These are phyloP conservation scores for Cardamine resedifolia DNA, from an alignment of 345 rosid species.

Conservation along the genomic window DNA sequence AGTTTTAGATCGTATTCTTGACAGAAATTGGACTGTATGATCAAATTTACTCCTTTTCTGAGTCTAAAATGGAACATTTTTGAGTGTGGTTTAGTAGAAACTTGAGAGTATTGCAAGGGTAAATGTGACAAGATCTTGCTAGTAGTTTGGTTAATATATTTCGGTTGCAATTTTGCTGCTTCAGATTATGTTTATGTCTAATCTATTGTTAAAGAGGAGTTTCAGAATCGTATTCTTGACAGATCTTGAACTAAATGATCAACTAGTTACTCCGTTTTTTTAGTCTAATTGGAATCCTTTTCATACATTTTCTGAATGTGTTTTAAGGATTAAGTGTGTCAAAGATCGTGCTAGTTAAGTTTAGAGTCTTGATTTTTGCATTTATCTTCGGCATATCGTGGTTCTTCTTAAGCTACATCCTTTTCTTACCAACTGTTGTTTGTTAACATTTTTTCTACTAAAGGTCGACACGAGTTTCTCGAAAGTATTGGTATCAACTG, in stretches of 20 bases:
- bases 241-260: neutral
- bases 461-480: constrained; percentile 80
- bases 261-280: neutral
- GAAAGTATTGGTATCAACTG: constrained; percentile 68
- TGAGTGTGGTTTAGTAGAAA: neutral
- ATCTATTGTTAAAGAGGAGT: neutral
- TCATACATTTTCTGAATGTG: neutral
- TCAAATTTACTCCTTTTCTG: no score
- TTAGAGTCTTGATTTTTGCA: no score
- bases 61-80: neutral
- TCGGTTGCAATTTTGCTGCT: neutral
- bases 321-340: neutral
- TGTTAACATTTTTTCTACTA: neutral
- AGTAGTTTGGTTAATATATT: neutral
- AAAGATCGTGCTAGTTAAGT: no score
- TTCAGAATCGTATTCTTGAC: neutral
- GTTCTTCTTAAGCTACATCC: neutral
- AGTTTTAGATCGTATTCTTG: neutral
- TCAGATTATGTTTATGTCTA: neutral
- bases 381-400: no score
- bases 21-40: no score
- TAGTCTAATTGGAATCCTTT: neutral
- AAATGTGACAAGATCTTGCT: neutral
- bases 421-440: neutral
- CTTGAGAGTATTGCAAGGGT: neutral